phyloP scores from a whole-genome alignment of 352 stramenopile genomes.

The Phytophthora vignae region DNA sequence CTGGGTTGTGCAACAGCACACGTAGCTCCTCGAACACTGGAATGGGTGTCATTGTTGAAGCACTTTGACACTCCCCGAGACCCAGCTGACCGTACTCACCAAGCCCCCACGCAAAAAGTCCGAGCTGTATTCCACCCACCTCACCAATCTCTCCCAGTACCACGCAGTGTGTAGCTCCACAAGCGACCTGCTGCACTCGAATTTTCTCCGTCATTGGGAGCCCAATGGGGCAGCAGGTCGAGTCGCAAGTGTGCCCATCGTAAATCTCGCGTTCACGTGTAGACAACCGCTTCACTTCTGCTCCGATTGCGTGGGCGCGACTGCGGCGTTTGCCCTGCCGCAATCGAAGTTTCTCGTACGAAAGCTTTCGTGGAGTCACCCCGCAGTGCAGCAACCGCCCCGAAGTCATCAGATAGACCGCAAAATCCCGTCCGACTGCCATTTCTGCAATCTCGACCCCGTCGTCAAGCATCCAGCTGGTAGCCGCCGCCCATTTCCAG shows the following conservation, averaged over 20 bases:
- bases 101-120: conserved; percentile 45
- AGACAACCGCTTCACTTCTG: conserved; percentile 33
- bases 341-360: conserved; percentile 33
- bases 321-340: conserved; percentile 15
- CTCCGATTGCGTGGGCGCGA: conserved; percentile 19
- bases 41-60: conserved; percentile 33
- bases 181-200: conserved; percentile 44
- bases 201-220: conserved; percentile 12
- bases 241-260: conserved; percentile 27
- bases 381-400: conserved; percentile 31
- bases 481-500: conserved; percentile 26
- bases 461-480: conserved; percentile 19
- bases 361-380: conserved; percentile 12
- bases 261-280: conserved; percentile 8
- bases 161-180: conserved; percentile 51
- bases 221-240: conserved; percentile 12
- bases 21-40: conserved; percentile 17
- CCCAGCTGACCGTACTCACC: conserved; percentile 60
- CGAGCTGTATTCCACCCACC: neutral
- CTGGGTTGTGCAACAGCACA: conserved; percentile 8
- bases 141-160: conserved; percentile 24
- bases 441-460: conserved; percentile 21
- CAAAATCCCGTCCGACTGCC: conserved; percentile 24
- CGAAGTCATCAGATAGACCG: conserved; percentile 23
- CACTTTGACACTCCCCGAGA: conserved; percentile 35